Evolutionary conservation across 768 basidiomycete species (phyloP).

Genomic region (Lactarius sanguifluus): DNA sequence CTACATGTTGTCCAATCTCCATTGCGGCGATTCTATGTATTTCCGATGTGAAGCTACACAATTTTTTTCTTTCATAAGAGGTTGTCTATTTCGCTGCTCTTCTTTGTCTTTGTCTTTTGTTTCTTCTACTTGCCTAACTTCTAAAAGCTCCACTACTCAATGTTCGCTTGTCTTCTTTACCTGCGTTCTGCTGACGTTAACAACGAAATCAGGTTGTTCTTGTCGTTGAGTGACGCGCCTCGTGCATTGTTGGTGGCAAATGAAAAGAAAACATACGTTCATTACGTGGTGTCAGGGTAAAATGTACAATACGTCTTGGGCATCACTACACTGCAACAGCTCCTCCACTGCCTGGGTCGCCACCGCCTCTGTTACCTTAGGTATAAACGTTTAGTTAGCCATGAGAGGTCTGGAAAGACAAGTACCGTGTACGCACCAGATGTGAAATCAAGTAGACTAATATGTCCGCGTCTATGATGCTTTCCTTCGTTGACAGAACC

Average conservation of each 20-base stretch:
- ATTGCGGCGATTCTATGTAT: slow-evolving; percentile 13
- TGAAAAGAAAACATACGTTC: neutral
- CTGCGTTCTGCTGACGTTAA: slow-evolving; percentile 17
- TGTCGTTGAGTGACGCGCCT: slow-evolving; percentile 8
- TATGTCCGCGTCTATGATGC: neutral
- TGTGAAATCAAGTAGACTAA: slow-evolving; percentile 32
- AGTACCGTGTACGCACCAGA: slow-evolving; percentile 32
- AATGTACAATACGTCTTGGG: neutral
- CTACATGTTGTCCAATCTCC: slow-evolving; percentile 22
- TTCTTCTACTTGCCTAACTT: slow-evolving; percentile 35
- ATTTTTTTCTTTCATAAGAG: slow-evolving; percentile 15
- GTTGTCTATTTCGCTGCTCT: slow-evolving; percentile 16
- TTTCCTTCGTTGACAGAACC: slow-evolving; percentile 30
- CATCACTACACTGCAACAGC: slow-evolving; percentile 8
- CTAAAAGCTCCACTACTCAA: slow-evolving; percentile 16
- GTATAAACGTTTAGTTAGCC: neutral
- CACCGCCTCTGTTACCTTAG: slow-evolving; percentile 25
- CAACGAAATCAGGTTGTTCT: slow-evolving; percentile 14
- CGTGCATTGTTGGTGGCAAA: neutral
- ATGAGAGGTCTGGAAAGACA: neutral
- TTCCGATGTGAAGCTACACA: slow-evolving; percentile 16
- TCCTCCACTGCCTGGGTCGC: slow-evolving; percentile 21
- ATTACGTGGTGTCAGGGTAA: slow-evolving; percentile 1
- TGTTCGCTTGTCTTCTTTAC: slow-evolving; percentile 8
- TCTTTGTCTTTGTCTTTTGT: slow-evolving; percentile 37